These are phyloP conservation scores for Picea glauca DNA, from an alignment of 75 land plant species.

Conservation along the genomic window DNA sequence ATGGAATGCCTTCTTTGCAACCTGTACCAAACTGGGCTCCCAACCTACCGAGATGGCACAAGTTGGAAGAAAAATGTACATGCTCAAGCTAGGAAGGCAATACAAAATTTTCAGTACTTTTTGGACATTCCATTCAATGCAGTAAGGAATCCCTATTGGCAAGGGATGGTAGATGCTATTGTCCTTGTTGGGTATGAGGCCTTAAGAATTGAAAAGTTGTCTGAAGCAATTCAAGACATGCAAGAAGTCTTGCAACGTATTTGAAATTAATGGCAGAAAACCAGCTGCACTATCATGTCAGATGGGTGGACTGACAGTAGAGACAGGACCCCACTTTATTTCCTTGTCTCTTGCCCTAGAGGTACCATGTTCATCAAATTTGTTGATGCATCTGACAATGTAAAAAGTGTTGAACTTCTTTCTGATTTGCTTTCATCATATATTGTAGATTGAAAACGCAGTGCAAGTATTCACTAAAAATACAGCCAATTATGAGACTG, in stretches of 20 bases:
- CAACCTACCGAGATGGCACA: background rate
- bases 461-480: background rate
- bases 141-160: constrained; percentile 46
- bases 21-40: too few relatives aligned
- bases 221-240: constrained; percentile 30
- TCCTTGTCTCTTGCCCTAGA: constrained; percentile 41
- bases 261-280: constrained; percentile 35
- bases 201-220: constrained; percentile 28
- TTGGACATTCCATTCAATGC: constrained; percentile 42
- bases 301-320: constrained; percentile 51
- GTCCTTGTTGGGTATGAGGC: constrained; percentile 31
- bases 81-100: background rate
- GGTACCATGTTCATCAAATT: constrained; percentile 36
- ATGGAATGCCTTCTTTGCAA: too few relatives aligned
- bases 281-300: constrained; percentile 49
- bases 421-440: background rate
- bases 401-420: constrained; percentile 27
- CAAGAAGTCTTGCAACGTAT: constrained; percentile 25
- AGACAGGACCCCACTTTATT: constrained; percentile 37
- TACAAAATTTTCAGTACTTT: constrained; percentile 41
- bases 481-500: background rate
- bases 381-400: constrained; percentile 36
- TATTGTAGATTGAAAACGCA: background rate
- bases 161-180: constrained; percentile 51
- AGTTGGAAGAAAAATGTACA: background rate